Base-by-base conservation (phyloP, 2,329 filamentous ascomycete species). In the Neofusicoccum parvum region DNA sequence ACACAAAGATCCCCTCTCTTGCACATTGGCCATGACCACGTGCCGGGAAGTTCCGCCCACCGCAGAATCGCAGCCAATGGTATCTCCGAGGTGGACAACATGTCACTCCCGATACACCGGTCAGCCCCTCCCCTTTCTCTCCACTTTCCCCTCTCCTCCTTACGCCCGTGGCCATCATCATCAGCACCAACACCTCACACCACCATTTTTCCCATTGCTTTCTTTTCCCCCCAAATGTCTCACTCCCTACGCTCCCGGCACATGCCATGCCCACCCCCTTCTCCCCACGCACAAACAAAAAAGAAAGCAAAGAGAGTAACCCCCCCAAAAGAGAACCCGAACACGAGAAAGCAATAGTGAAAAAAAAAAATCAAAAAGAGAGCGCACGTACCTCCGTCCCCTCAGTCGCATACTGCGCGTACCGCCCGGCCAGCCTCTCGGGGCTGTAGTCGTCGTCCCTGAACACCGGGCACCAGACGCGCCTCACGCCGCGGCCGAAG, bases 401-500 rank as follows among this genome's bases (percentile, higher is more conserved):
- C n/a, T 82, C 78, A 12, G 80, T 78, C 34, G 86, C 83, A 75
- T 91, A 92, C 68, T 86, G 80, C 41, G 79, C 78, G 68, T 87
- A 89, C 53, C 90, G 80, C 66, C 85, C 68, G 15, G 88, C 89
- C 14, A 92, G 75, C 23, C 83, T 82, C 68, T 89, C 88, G 0
- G 89, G 89, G 58, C 82, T 78, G 73, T 88, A 89, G 72, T 87
- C 88, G 67, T 80, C 72, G 34, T 87, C 84, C 3, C 75, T 73
- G 71, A 92, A 92, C 0, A 92, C 88, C 0, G 90, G 88, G 1
- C 81, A 81, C 75, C 89, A 90, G 10, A 86, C 77, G 14, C 87
- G 80, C 59, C 68, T 82, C 27, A 76, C 63, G 72, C 74, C 72
- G 5, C 58, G 67, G 0, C 82, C 75, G 3, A 58, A 36, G 1